Base-by-base conservation (phyloP, 176 grass and related monocot genomes). In the Chloris gayana region DNA sequence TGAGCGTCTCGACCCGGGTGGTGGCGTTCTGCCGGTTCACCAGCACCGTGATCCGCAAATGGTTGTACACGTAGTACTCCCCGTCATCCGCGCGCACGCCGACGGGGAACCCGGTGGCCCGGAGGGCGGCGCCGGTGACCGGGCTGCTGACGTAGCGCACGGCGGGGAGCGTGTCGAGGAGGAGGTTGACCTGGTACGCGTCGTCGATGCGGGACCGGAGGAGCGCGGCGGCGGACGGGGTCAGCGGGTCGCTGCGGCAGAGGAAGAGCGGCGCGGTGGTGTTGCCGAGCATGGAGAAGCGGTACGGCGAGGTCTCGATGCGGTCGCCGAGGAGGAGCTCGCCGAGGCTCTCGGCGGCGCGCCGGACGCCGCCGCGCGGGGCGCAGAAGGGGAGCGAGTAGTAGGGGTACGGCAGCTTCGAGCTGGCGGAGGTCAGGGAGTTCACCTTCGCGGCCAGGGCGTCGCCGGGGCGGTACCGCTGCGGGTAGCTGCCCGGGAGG, bases 271-370 rank as follows among this genome's bases (percentile, higher is more conserved):
- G 11, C 2, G 33, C 71, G 77, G 21, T 27, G 42, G 67, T 74
- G 75, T 84, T 86, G 33, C 44, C 56, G 71, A 88, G 86, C 91
- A 91, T 91, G 59, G 77, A 78, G 67, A 94, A 91, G 53, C 56
- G 79, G 66, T 94, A 94, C 0, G 91, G 88, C 17, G 91, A 94
- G 19, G 83, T 90, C 71, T 91, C 83, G 83, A 94, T 94, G 72
- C 85, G 85, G 67, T 91, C 91, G 19, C 91, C 88, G 66, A 94
- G 83, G 80, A 91, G 91, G 34, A 93, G 88, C 85, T 94, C 91
- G 44, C 91, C 85, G 12, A 86, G 91, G 82, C 77, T 90, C 85
- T 94, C 85, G 34, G 91, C 88, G 51, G 82, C 81, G 14, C 78
- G 82, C 32, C 39, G 69, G 67, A 83, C 78, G 67, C 88, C 91